Percentiles rank a stretch among this genome's conserved stretches.
These are phyloP conservation scores for Boletus tomentosulus DNA, from an alignment of 768 basidiomycete genomes.

Conservation along the genomic window DNA sequence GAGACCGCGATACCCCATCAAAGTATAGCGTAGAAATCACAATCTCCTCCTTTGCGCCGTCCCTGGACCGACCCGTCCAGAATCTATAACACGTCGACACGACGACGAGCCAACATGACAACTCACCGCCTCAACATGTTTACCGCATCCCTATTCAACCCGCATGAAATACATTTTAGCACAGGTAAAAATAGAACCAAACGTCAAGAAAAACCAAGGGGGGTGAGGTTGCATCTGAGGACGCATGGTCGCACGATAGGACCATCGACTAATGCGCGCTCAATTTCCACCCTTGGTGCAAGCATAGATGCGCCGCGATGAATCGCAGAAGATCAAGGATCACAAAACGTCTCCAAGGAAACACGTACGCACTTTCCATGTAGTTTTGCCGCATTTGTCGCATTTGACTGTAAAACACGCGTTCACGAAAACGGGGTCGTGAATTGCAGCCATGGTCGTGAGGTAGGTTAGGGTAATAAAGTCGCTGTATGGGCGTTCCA, in stretches of 20 bases:
- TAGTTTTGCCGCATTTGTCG: slow-evolving; percentile 59
- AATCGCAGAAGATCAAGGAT: slow-evolving; percentile 14
- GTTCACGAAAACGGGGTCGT: slow-evolving; percentile 40
- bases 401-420: slow-evolving; percentile 57
- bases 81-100: slow-evolving; percentile 8
- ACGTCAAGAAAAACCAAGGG: background rate
- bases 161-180: slow-evolving; percentile 1
- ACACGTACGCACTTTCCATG: slow-evolving; percentile 56
- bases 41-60: slow-evolving; percentile 7
- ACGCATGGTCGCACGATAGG: slow-evolving; percentile 5
- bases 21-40: slow-evolving; percentile 28
- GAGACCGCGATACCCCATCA: slow-evolving; percentile 30
- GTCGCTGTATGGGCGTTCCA: slow-evolving; percentile 15
- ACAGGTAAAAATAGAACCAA: background rate
- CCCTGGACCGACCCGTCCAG: slow-evolving; percentile 12
- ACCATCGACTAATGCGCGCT: slow-evolving; percentile 8
- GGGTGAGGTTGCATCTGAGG: slow-evolving; percentile 12
- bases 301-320: slow-evolving; percentile 17
- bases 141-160: slow-evolving; percentile 59
- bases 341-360: slow-evolving; percentile 24
- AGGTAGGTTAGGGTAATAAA: slow-evolving; percentile 34
- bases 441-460: slow-evolving; percentile 21
- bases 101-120: slow-evolving; percentile 9
- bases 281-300: slow-evolving; percentile 14
- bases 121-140: slow-evolving; percentile 61